Conservation (phyloP, 78 protist genomes). For the Polysphondylium violaceum region DNA sequence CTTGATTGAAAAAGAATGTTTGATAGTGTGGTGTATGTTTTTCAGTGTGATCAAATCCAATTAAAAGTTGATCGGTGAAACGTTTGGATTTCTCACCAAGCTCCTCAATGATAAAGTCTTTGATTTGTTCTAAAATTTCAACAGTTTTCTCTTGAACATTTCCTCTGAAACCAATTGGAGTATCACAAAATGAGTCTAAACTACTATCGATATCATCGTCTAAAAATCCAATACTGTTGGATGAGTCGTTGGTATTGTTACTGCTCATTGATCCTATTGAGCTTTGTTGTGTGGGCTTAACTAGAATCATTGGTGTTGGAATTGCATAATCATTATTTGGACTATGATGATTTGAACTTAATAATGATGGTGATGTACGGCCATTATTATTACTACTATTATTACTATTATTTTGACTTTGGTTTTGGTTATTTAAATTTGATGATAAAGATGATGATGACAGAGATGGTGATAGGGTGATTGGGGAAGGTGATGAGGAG, state of each 20-base stretch:
- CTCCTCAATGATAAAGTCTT: constrained; percentile 38
- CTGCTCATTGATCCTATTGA: not conserved
- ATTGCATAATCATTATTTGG: not conserved
- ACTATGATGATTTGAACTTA: no score
- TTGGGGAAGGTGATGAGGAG: not conserved
- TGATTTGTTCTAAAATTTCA: constrained; percentile 4
- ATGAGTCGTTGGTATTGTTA: not conserved
- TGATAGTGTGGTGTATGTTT: constrained; percentile 48
- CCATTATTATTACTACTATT: not conserved
- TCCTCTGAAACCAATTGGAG: constrained; percentile 46
- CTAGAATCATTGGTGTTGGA: constrained; percentile 17
- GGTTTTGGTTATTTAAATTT: not conserved
- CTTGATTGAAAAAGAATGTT: constrained; percentile 18
- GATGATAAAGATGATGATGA: not conserved
- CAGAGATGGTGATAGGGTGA: not conserved
- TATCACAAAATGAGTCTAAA: constrained; percentile 1
- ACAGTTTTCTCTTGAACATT: constrained; percentile 19
- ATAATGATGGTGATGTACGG: not conserved
- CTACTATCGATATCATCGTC: not conserved
- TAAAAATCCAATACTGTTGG: constrained; percentile 3
- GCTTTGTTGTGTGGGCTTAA: constrained; percentile 12
- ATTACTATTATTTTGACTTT: not conserved
- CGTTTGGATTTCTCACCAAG: constrained; percentile 51
- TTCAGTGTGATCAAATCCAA: constrained; percentile 61
- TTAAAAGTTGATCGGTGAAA: not conserved